phyloP scores from a whole-genome alignment of 2,329 filamentous ascomycete species.

The Biscogniauxia marginata region DNA sequence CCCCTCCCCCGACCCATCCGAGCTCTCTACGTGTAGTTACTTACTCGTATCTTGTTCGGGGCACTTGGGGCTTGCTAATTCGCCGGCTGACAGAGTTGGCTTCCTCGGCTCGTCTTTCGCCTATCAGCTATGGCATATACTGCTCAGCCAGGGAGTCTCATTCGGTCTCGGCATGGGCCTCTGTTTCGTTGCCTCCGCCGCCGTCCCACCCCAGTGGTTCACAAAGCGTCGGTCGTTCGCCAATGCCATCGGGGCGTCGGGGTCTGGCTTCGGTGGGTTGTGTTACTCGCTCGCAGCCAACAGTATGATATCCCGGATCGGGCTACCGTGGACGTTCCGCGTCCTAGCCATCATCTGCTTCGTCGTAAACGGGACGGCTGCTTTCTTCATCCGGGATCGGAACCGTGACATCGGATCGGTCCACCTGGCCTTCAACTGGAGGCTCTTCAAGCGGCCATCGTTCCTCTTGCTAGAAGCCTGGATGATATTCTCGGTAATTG shows the following conservation, averaged over 20 bases:
- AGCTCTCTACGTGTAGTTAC: too few relatives aligned
- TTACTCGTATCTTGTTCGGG: too few relatives aligned
- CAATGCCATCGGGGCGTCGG: constrained; percentile 66
- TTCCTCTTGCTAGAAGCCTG: constrained; percentile 66
- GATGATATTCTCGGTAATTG: constrained; percentile 70
- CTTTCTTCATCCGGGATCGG: constrained; percentile 65
- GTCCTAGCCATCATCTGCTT: constrained; percentile 44
- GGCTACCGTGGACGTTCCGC: constrained; percentile 59
- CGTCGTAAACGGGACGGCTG: constrained; percentile 54
- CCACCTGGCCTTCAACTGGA: constrained; percentile 64
- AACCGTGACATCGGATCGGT: constrained; percentile 69
- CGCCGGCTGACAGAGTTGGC: constrained; percentile 39
- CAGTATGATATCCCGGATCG: constrained; percentile 64
- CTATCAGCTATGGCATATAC: constrained; percentile 69
- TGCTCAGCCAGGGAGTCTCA: constrained; percentile 70
- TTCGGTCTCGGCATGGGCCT: constrained; percentile 81
- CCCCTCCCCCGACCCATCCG: not conserved
- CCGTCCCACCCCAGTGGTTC: constrained; percentile 74
- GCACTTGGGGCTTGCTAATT: not conserved
- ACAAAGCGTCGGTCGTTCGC: constrained; percentile 65
- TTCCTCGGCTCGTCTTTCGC: constrained; percentile 72
- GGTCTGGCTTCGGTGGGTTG: constrained; percentile 72
- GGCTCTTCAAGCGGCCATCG: constrained; percentile 59
- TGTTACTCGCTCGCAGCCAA: constrained; percentile 66
- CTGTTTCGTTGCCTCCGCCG: constrained; percentile 67